A percentile compares a stretch with the other conserved stretches of the same genome.
Evolutionary conservation across 106 monocot species (phyloP).

Genomic region (Ottelia alismoides): DNA sequence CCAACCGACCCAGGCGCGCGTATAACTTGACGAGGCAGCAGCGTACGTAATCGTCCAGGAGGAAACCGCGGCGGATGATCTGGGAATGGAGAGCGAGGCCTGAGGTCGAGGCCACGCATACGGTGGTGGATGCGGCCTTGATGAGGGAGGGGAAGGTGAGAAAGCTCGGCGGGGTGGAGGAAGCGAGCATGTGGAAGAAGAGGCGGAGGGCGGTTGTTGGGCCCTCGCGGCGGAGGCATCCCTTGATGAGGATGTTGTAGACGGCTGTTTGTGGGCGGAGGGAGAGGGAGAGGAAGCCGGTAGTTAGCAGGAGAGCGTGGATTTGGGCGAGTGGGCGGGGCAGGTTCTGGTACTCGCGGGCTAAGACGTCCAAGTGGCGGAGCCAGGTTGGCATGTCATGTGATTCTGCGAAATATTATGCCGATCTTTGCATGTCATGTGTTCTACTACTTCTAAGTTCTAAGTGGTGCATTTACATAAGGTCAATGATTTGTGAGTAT

Average conservation of each 20-base stretch:
- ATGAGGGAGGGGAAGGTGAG: conserved; percentile 48
- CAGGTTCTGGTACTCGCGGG: conserved; percentile 16
- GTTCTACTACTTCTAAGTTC: no score
- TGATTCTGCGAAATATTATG: no score
- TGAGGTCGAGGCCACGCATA: no score
- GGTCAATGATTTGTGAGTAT: no score
- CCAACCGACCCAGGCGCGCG: conserved; percentile 9
- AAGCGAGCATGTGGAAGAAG: conserved; percentile 28
- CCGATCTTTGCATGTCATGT: no score
- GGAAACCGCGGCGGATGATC: conserved; percentile 18
- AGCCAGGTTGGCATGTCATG: not conserved
- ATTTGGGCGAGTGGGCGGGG: conserved; percentile 22
- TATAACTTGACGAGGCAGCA: conserved; percentile 31
- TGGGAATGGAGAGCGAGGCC: conserved; percentile 20
- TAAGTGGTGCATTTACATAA: no score
- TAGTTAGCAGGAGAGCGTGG: conserved; percentile 46
- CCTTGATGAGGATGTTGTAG: conserved; percentile 50
- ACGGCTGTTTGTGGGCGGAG: conserved; percentile 1
- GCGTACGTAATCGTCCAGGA: conserved; percentile 18
- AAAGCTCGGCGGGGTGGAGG: conserved; percentile 22
- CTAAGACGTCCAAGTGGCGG: conserved; percentile 12
- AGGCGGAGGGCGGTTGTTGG: conserved; percentile 21
- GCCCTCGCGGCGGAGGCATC: conserved; percentile 8
- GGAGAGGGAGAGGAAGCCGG: conserved; percentile 16
- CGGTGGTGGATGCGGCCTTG: conserved; percentile 15